These are phyloP conservation scores for Quercus parvula DNA, from an alignment of 306 rosid genomes.

Conservation along the genomic window DNA sequence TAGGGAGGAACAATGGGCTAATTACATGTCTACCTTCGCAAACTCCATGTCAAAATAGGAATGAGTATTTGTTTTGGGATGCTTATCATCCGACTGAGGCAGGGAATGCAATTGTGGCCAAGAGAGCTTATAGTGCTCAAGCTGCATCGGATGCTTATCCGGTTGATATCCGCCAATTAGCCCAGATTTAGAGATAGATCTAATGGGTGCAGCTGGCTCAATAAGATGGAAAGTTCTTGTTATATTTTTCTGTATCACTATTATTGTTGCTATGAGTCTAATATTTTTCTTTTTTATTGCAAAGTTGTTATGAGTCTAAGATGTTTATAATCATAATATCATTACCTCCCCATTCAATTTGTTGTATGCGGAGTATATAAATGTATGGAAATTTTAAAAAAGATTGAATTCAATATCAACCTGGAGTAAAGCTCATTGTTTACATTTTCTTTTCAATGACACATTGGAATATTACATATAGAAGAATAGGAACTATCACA, in stretches of 20 bases:
- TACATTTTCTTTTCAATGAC: no score
- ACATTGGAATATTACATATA: no score
- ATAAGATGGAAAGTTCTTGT: background rate
- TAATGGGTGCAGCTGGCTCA: background rate
- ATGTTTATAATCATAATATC: no score
- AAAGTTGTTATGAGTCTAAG: background rate
- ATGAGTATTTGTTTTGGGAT: conserved; percentile 78
- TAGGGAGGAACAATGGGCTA: conserved; percentile 95
- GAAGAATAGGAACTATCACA: no score
- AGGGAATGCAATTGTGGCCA: conserved; percentile 51
- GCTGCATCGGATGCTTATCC: conserved; percentile 90
- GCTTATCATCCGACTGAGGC: conserved; percentile 94
- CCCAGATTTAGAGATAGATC: conserved; percentile 42
- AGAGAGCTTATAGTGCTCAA: conserved; percentile 72
- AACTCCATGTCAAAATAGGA: conserved; percentile 71
- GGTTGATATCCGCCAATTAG: conserved; percentile 65
- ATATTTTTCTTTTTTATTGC: no score
- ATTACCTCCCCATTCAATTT: background rate
- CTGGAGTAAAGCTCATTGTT: no score
- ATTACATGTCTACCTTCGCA: conserved; percentile 80
- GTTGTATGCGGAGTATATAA: background rate
- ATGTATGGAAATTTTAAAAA: background rate
- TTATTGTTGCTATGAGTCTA: no score
- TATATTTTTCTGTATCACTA: no score
- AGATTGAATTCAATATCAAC: background rate